phyloP scores from a whole-genome alignment of 208 protist species.

The Trypanosoma melophagium region DNA sequence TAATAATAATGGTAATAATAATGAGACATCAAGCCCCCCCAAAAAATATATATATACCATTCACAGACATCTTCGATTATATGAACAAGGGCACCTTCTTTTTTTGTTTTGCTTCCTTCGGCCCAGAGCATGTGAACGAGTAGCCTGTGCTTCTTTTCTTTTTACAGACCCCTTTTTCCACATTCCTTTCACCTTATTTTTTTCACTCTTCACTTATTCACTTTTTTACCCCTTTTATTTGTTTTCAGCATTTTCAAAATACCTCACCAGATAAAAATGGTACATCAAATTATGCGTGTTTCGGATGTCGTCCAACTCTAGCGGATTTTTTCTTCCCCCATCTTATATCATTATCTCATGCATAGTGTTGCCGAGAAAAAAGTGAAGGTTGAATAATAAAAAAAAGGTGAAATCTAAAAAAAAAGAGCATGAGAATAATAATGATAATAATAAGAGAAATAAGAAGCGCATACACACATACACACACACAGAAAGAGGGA shows the following conservation, averaged over 20 bases:
- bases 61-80: too few relatives aligned
- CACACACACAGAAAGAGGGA: neutral
- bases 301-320: neutral
- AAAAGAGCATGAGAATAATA: too few relatives aligned
- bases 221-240: neutral
- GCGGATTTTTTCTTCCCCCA: neutral
- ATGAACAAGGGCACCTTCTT: neutral
- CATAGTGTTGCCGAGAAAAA: too few relatives aligned
- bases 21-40: too few relatives aligned
- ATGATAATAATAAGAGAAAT: constrained; percentile 4
- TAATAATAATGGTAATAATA: too few relatives aligned
- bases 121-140: neutral
- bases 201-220: neutral
- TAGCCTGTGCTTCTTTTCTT: neutral
- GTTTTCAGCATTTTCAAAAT: neutral
- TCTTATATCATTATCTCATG: too few relatives aligned
- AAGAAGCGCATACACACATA: neutral
- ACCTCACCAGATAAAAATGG: neutral
- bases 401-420: neutral
- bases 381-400: too few relatives aligned
- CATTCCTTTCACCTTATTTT: neutral
- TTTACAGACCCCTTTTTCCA: neutral
- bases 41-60: too few relatives aligned
- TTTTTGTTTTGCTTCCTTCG: neutral
- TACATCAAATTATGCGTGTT: too few relatives aligned